Base-by-base conservation (phyloP, 371 early-diverging fungal genomes). In the Rhizopus sp. region DNA sequence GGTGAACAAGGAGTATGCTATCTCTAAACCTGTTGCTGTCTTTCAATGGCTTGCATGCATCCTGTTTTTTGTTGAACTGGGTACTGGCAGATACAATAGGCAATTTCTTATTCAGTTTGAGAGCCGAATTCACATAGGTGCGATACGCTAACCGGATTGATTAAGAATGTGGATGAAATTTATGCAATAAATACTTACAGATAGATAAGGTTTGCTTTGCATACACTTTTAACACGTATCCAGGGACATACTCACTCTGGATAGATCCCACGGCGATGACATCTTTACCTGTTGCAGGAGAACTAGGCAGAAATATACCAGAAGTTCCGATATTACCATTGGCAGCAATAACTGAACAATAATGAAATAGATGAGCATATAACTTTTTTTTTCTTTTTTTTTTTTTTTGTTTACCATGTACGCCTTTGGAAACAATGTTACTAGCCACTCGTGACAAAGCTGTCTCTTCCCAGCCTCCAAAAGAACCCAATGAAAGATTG, bases 181-280 rank as follows among this genome's bases (percentile, higher is more conserved):
- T 33, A 42, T 29, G 9, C 7, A 17, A 42, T 6, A 15, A 6
- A 7, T 15, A n/a, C 31, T 60, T 56, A 60, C 61, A 38, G 50
- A 60, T 54, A 35, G 50, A 32, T 3, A 55, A 6, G 1, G 50
- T 37, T 10, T 55, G 15, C 3, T 45, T 15, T 9, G 42, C 37
- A 5, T 17, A 15, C 16, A 68, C 33, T 37, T 55, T 57, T 3
- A 70, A 33, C 10, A 60, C 30, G 42, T 53, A 70, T 7, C 64
- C 71, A 37, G 59, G 62, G 12, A 63, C 66, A 34, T 68, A 59
- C 13, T 46, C 15, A 50, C 77, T 86, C 46, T 85, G 83, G 29
- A 84, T 77, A 0, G 91, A 83, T 9, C 86, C 91, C 5, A 88
- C 90, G 12, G 83, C 68, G 42, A 87, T 81, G 8, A 83, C 81